Percentiles rank a stretch among this genome's conserved stretches.
phyloP scores from a whole-genome alignment of 1,284 basidiomycete species.

The Inonotus hispidus region DNA sequence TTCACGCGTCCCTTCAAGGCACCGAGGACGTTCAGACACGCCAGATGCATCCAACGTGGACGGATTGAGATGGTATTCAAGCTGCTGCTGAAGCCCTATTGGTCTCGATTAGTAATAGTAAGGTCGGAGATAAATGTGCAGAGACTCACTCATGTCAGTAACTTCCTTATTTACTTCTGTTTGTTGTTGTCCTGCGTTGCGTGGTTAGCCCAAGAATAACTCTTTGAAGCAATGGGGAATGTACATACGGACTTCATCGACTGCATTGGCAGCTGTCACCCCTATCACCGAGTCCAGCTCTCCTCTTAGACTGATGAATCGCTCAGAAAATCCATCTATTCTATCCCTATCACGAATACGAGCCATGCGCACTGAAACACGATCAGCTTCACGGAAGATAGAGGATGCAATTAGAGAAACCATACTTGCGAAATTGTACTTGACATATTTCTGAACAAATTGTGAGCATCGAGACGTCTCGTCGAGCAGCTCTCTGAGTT shows the following conservation, averaged over 20 bases:
- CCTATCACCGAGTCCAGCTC: too few relatives aligned
- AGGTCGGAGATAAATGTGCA: background rate
- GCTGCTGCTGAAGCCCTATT: too few relatives aligned
- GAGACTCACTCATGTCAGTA: background rate
- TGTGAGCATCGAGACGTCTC: too few relatives aligned
- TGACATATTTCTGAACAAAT: background rate
- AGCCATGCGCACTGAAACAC: background rate
- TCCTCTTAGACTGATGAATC: too few relatives aligned
- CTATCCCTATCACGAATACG: too few relatives aligned
- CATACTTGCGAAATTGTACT: background rate
- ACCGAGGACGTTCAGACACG: slow-evolving; percentile 4
- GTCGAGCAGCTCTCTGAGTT: too few relatives aligned
- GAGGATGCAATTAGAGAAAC: too few relatives aligned
- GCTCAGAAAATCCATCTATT: too few relatives aligned
- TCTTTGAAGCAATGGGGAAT: too few relatives aligned
- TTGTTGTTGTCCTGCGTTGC: too few relatives aligned
- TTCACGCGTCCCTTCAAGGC: slow-evolving; percentile 18
- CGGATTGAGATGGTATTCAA: background rate
- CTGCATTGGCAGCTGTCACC: background rate
- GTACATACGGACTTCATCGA: background rate
- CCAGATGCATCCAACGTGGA: background rate
- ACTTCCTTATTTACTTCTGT: too few relatives aligned
- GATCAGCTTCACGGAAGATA: too few relatives aligned
- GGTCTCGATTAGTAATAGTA: background rate
- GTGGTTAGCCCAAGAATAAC: background rate